Conservation (phyloP, 257 asterid genomes). For the Haberlea rhodopensis region DNA sequence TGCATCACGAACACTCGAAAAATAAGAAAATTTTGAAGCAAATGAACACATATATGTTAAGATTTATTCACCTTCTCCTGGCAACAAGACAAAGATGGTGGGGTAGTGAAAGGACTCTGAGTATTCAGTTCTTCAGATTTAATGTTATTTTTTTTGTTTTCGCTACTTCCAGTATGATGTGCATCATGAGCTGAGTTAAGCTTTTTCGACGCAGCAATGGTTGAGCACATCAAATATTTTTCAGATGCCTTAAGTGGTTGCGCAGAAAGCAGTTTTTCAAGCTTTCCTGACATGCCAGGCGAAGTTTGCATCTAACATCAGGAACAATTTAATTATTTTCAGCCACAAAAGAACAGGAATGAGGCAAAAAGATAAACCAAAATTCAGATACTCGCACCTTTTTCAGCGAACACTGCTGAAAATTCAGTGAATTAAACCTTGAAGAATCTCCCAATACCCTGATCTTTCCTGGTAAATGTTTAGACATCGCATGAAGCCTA, state of each 20-base stretch:
- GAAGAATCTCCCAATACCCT: conserved; percentile 78
- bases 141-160: conserved; percentile 29
- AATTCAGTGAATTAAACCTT: conserved; percentile 64
- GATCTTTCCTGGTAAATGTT: conserved; percentile 56
- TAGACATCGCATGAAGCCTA: conserved; percentile 73
- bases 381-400: conserved; percentile 40
- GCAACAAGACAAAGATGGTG: conserved; percentile 80
- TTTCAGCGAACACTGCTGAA: conserved; percentile 62
- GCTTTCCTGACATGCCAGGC: conserved; percentile 52
- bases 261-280: conserved; percentile 70
- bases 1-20: conserved; percentile 36
- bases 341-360: conserved; percentile 10
- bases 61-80: conserved; percentile 57
- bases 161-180: conserved; percentile 35
- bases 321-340: conserved; percentile 23
- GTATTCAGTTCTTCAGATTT: conserved; percentile 40
- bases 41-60: conserved; percentile 15
- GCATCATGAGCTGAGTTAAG: conserved; percentile 28
- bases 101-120: conserved; percentile 88
- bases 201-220: conserved; percentile 35
- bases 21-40: conserved; percentile 10
- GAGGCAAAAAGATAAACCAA: conserved; percentile 17
- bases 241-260: conserved; percentile 59
- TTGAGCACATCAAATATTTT: conserved; percentile 43
- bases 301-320: conserved; percentile 46